phyloP scores from a whole-genome alignment of 345 rosid genomes.

The Brassica nigra region DNA sequence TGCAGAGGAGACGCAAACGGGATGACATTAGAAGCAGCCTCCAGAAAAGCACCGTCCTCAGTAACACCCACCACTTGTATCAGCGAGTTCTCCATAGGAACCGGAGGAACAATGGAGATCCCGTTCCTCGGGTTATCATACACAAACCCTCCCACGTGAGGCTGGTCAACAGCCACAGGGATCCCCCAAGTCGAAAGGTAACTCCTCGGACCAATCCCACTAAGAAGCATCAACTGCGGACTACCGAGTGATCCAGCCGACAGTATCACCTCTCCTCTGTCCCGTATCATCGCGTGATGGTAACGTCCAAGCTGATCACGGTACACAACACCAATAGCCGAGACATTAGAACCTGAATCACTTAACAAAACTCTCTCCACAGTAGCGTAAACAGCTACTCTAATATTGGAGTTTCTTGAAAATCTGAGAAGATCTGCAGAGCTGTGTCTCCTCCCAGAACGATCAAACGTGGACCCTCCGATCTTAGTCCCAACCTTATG shows the following conservation, averaged over 20 bases:
- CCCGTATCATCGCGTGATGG: slow-evolving; percentile 79
- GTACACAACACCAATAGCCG: slow-evolving; percentile 74
- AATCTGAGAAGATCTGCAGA: slow-evolving; percentile 79
- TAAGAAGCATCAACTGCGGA: slow-evolving; percentile 79
- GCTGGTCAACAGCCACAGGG: slow-evolving; percentile 72
- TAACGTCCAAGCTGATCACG: slow-evolving; percentile 66
- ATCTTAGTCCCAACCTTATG: slow-evolving; percentile 85
- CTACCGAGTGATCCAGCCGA: slow-evolving; percentile 88
- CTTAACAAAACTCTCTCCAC: slow-evolving; percentile 72
- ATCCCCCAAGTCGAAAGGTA: slow-evolving; percentile 91
- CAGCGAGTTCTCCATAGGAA: slow-evolving; percentile 77
- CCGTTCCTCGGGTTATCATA: slow-evolving; percentile 89
- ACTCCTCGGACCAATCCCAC: slow-evolving; percentile 85
- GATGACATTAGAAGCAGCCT: slow-evolving; percentile 79
- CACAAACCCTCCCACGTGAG: slow-evolving; percentile 71
- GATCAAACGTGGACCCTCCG: slow-evolving; percentile 87
- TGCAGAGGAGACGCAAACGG: slow-evolving; percentile 66
- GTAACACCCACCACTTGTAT: slow-evolving; percentile 92
- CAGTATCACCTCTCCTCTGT: slow-evolving; percentile 73
- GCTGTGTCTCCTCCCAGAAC: slow-evolving; percentile 69
- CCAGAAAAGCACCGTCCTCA: slow-evolving; percentile 69
- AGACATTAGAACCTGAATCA: slow-evolving; percentile 39
- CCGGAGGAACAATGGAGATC: slow-evolving; percentile 76
- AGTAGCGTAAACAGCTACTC: slow-evolving; percentile 68
- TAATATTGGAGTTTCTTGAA: slow-evolving; percentile 59